Percentiles rank a stretch among this genome's conserved stretches.
phyloP scores from a whole-genome alignment of 2,329 filamentous ascomycete species.

The Elsinoe necatrix region DNA sequence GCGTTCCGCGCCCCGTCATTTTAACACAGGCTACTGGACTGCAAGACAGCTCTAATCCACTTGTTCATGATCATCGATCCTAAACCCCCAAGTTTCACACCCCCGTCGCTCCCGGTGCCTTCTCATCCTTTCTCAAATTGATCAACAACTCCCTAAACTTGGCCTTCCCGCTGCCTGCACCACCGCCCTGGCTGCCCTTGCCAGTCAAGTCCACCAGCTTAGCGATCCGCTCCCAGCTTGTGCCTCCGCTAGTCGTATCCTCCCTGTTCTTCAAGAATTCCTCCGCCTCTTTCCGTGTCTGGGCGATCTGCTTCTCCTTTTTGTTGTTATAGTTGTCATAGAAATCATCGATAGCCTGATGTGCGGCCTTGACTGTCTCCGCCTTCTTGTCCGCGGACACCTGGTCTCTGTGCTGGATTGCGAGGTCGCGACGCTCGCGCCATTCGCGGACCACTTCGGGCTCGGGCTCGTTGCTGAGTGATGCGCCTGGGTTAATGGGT shows the following conservation, averaged over 20 bases:
- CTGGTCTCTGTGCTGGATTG: slow-evolving; percentile 74
- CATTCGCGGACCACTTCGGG: slow-evolving; percentile 81
- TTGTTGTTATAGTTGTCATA: slow-evolving; percentile 99
- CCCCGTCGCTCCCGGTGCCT: slow-evolving; percentile 55
- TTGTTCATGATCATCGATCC: not conserved
- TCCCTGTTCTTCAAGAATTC: slow-evolving; percentile 83
- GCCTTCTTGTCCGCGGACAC: slow-evolving; percentile 74
- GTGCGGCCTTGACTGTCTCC: slow-evolving; percentile 80
- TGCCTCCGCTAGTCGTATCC: slow-evolving; percentile 88
- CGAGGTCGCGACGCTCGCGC: slow-evolving; percentile 80
- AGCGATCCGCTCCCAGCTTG: slow-evolving; percentile 96
- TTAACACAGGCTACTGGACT: not conserved
- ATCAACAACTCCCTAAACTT: slow-evolving; percentile 86
- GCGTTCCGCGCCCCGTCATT: too few species aligned
- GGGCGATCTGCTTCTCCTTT: slow-evolving; percentile 84
- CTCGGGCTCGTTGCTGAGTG: slow-evolving; percentile 67
- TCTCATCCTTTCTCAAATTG: slow-evolving; percentile 87
- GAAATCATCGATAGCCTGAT: slow-evolving; percentile 94
- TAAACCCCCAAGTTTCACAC: slow-evolving; percentile 23
- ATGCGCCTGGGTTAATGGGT: slow-evolving; percentile 46
- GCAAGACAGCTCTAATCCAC: not conserved
- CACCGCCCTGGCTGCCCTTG: slow-evolving; percentile 80
- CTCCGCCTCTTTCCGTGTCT: slow-evolving; percentile 86
- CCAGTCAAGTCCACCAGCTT: slow-evolving; percentile 97
- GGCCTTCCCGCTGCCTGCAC: slow-evolving; percentile 85